These are phyloP conservation scores for Penicillium turbatum DNA, from an alignment of 495 filamentous ascomycete genomes.

Conservation along the genomic window DNA sequence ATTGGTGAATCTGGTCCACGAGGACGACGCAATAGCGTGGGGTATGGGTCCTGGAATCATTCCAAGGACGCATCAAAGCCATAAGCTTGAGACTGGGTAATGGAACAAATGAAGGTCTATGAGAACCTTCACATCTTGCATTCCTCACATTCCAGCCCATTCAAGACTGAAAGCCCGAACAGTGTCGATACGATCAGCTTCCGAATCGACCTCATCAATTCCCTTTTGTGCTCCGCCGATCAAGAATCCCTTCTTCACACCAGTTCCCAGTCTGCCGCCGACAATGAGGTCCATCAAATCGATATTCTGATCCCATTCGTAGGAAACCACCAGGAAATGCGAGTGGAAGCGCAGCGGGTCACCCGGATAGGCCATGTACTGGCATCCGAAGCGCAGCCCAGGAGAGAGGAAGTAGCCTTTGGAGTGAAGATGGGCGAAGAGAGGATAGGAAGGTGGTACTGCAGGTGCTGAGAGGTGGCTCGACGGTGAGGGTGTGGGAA, in stretches of 20 bases:
- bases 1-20: not conserved
- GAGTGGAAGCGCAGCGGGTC: conserved; percentile 93
- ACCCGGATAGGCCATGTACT: conserved; percentile 91
- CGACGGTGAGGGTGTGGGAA: conserved; percentile 33
- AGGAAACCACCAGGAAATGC: conserved; percentile 76
- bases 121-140: not conserved
- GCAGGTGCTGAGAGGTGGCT: conserved; percentile 36
- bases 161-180: conserved; percentile 74
- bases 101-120: not conserved
- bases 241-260: conserved; percentile 92
- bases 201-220: conserved; percentile 20
- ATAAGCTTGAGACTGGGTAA: not conserved
- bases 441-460: conserved; percentile 48
- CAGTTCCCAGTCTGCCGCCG: conserved; percentile 82
- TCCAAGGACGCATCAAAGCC: not conserved
- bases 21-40: not conserved
- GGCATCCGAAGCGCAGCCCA: conserved; percentile 88
- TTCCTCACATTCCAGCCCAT: conserved; percentile 73
- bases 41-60: not conserved
- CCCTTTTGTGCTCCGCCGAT: conserved; percentile 61
- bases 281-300: conserved; percentile 77
- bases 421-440: conserved; percentile 66
- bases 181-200: conserved; percentile 23
- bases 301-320: conserved; percentile 83
- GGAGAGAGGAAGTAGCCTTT: conserved; percentile 83